Base-by-base conservation (phyloP, 2,329 filamentous ascomycete species). In the Aspergillus oerlinghausenensis region DNA sequence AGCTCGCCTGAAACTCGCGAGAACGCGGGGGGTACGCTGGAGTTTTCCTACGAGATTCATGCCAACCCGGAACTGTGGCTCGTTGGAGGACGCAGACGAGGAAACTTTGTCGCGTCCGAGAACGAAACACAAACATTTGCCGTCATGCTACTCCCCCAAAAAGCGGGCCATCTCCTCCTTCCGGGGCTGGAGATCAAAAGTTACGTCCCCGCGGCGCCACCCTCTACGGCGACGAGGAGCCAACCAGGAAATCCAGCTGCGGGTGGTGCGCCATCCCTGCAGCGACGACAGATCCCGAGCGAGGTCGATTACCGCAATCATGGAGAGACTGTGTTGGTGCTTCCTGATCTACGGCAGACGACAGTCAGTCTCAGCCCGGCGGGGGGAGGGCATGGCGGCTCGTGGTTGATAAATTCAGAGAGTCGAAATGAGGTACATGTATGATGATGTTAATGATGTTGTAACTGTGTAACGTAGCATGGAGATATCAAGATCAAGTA, bases 21-120 rank as follows among this genome's bases (percentile, higher is more conserved):
- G 54, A 68, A 72, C 55, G 64, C 70, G 3, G 65, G 69, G 14
- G 77, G 78, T 0, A 80, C 84, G 23, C 78, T 92, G 1, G 86
- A 92, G 60, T 96, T 96, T 67, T 85, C 87, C 62, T 95, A 94
- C 72, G 92, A 96, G 63, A 80, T 97, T 23, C 84, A 85, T 14
- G 87, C 88, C 0, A 84, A 86, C 17, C 77, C 83, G 1, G 91
- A 93, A 42, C 81, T 84, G 0, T 97, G 93, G 93, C 83, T 97
- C 1, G 78, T 97, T 3, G 92, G 91, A 23, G 93, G 92, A 0
- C 85, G 88, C 47, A 83, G 89, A 50, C 88, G 90, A 61, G 89
- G 88, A 0, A 89, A 90, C 67, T 95, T 96, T 66, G 82, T 67
- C 5, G 71, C 72, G 7, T 60, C 66, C 51, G 76, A 84, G 60